Base-by-base conservation (phyloP, 2,329 filamentous ascomycete genomes). In the Grosmannia clavigera region DNA sequence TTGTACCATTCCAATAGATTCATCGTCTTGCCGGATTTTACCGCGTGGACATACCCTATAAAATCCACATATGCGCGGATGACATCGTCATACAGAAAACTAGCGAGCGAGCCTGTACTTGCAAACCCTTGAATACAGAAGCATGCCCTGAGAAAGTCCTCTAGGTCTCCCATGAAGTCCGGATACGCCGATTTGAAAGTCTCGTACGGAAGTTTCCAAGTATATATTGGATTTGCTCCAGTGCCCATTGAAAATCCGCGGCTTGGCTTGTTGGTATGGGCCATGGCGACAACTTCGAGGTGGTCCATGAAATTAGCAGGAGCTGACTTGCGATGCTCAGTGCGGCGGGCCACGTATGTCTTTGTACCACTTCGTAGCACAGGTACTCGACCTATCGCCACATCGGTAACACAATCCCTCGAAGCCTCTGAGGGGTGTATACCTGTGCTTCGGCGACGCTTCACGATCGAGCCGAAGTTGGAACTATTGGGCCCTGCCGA, bases 61-160 rank as follows among this genome's bases (percentile, higher is more conserved):
- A 74, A 83, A 0, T 74, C 67, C 1, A 73, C 70, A 57, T 76
- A 81, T 3, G 68, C 68, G 12, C 70, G 68, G 54, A 83, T 74
- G 58, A 81, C 79, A 59, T 82, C 80, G 64, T 83, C 81, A 61
- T 75, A 82, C 0, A 80, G 65, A 58, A 70, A 78, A 29, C 73
- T 71, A 14, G 73, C 70, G 22, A 81, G 65, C 10, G 69, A 68
- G 14, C 57, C 68, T 64, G 29, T 68, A 65, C 51, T 69, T 68
- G 1, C 78, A 68, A 58, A 70, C 71, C 22, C 74, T 68, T 9
- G 81, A 65, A 63, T 71, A 4, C 57, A 76, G 0, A 76, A 66
- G 57, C 78, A 75, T 0, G 76, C 76, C 27, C 70, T 70, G 29
- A 80, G 65, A 58, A 82, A 82, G 11, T 73, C 66, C 4, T 64